phyloP scores from a whole-genome alignment of 805 yeast species.

The Kodamaea restingae region DNA sequence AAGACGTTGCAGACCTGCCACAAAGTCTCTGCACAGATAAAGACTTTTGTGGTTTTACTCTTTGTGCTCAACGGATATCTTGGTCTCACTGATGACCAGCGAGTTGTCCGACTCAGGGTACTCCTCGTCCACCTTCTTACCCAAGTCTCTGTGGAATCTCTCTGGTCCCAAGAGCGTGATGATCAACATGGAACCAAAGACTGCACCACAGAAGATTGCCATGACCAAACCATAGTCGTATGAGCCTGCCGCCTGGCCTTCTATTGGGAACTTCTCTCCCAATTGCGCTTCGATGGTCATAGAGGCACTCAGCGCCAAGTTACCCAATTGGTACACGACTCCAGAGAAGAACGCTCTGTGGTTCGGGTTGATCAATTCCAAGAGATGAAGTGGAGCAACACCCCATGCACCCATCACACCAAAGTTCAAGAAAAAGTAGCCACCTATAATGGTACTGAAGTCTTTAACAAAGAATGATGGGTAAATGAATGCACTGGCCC shows the following conservation, averaged over 20 bases:
- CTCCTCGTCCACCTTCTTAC: not conserved
- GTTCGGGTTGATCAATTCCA: conserved; percentile 50
- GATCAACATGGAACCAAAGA: conserved; percentile 48
- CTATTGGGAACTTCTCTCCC: conserved; percentile 56
- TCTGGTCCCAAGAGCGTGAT: conserved; percentile 58
- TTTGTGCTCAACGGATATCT: conserved; percentile 1
- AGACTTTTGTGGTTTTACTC: not conserved
- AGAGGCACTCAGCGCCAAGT: conserved; percentile 66
- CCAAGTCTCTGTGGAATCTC: conserved; percentile 36
- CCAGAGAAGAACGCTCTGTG: conserved; percentile 63
- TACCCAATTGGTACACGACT: conserved; percentile 66
- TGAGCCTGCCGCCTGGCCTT: conserved; percentile 14
- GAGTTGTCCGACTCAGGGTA: conserved; percentile 1
- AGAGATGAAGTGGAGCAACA: conserved; percentile 59
- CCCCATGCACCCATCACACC: conserved; percentile 77
- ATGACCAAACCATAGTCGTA: conserved; percentile 67
- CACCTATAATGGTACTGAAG: conserved; percentile 42
- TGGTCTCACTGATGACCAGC: not conserved
- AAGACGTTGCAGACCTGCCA: not conserved
- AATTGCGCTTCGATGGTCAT: conserved; percentile 66
- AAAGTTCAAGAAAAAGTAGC: conserved; percentile 60
- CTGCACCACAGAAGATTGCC: conserved; percentile 67
- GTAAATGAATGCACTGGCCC: conserved; percentile 58
- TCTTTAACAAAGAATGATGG: conserved; percentile 32
- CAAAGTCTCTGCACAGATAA: not conserved